These are phyloP conservation scores for Cyberlindnera meyerae DNA, from an alignment of 805 yeast genomes.

Conservation along the genomic window DNA sequence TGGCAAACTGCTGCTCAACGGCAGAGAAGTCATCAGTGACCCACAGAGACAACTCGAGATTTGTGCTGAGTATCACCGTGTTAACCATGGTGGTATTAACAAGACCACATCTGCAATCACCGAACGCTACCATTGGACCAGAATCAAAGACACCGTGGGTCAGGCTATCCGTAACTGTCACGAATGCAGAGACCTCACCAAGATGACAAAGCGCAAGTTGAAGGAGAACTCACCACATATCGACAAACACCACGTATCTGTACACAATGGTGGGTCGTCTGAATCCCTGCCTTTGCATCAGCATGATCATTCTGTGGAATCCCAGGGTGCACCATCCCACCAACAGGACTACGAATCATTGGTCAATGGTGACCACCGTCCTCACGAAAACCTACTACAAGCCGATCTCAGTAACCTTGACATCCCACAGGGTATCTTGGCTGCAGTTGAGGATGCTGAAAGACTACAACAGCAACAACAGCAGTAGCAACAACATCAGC, in stretches of 20 bases:
- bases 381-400: conserved; percentile 18
- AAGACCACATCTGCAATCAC: conserved; percentile 75
- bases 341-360: conserved; percentile 13
- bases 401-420: conserved; percentile 21
- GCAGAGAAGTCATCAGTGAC: conserved; percentile 78
- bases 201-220: conserved; percentile 15
- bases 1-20: conserved; percentile 72
- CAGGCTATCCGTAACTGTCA: conserved; percentile 71
- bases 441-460: conserved; percentile 58
- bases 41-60: conserved; percentile 70
- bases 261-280: conserved; percentile 3
- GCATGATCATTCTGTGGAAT: not conserved
- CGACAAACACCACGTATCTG: not conserved
- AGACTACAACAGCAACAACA: conserved; percentile 19
- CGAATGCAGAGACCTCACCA: conserved; percentile 44
- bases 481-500: conserved; percentile 14
- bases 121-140: conserved; percentile 84
- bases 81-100: conserved; percentile 83
- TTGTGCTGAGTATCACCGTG: conserved; percentile 62
- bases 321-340: conserved; percentile 1
- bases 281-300: conserved; percentile 2
- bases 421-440: conserved; percentile 33
- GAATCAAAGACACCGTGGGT: conserved; percentile 83
- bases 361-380: conserved; percentile 13
- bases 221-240: conserved; percentile 10